Conservation (phyloP, 768 basidiomycete genomes). For the Leccinum subgranulosum region DNA sequence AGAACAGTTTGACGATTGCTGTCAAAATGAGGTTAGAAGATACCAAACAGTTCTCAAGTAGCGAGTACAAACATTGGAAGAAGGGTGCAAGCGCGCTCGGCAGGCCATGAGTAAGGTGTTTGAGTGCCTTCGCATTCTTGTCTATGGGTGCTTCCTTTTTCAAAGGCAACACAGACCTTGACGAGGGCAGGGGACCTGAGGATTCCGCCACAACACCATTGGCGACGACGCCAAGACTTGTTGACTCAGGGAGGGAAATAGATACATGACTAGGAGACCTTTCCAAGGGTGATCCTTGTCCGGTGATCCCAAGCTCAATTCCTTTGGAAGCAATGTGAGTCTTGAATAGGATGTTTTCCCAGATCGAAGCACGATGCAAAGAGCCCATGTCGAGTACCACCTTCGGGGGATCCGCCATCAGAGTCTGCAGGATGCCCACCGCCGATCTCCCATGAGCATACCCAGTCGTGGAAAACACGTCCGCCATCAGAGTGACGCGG, state of each 20-base stretch:
- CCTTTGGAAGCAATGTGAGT: conserved; percentile 52
- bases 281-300: conserved; percentile 44
- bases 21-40: conserved; percentile 9
- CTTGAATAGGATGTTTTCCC: conserved; percentile 84
- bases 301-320: conserved; percentile 46
- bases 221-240: conserved; percentile 30
- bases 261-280: conserved; percentile 45
- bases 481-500: conserved; percentile 78
- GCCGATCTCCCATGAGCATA: conserved; percentile 79
- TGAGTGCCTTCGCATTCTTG: conserved; percentile 71
- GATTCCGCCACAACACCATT: conserved; percentile 29
- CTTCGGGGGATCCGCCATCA: conserved; percentile 62
- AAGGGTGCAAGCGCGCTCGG: conserved; percentile 76
- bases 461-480: conserved; percentile 81
- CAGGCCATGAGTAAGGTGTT: conserved; percentile 75
- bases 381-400: conserved; percentile 72
- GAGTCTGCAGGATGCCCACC: conserved; percentile 67
- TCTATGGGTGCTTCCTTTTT: conserved; percentile 49
- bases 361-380: conserved; percentile 77
- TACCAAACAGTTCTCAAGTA: background rate
- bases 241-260: conserved; percentile 39
- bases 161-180: conserved; percentile 25
- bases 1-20: conserved; percentile 88
- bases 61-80: conserved; percentile 66
- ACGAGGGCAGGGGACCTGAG: conserved; percentile 17